Evolutionary conservation across 2,329 filamentous ascomycete species (phyloP).

Genomic region (Colletotrichum caudatum): DNA sequence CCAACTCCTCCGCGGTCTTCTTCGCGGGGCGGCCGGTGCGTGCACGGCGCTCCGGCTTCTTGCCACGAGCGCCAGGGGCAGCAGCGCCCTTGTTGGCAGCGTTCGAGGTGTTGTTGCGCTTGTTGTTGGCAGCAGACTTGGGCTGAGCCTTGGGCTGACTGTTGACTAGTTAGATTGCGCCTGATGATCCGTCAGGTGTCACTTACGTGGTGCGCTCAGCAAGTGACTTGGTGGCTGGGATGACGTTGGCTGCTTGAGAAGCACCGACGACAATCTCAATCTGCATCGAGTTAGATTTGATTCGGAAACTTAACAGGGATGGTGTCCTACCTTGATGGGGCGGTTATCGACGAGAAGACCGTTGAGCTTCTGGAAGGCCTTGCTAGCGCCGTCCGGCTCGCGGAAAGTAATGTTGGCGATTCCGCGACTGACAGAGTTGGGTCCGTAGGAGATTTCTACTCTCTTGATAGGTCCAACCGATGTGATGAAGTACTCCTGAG

Average conservation of each 20-base stretch:
- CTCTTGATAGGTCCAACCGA: slow-evolving; percentile 91
- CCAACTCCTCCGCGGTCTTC: slow-evolving; percentile 95
- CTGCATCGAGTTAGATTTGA: slow-evolving; percentile 57
- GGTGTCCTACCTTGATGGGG: slow-evolving; percentile 81
- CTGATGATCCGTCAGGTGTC: slow-evolving; percentile 43
- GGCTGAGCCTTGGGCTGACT: slow-evolving; percentile 77
- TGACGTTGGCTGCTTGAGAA: slow-evolving; percentile 74
- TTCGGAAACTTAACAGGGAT: not conserved
- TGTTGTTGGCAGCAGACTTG: slow-evolving; percentile 83
- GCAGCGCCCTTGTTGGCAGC: slow-evolving; percentile 57
- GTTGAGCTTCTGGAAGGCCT: slow-evolving; percentile 86
- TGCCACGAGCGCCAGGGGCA: slow-evolving; percentile 60
- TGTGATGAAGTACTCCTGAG: slow-evolving; percentile 95
- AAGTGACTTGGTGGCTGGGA: slow-evolving; percentile 76
- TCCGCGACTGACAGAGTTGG: slow-evolving; percentile 90
- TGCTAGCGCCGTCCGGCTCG: slow-evolving; percentile 83
- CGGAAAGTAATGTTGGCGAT: slow-evolving; percentile 90
- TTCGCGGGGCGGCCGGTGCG: slow-evolving; percentile 76
- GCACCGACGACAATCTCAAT: slow-evolving; percentile 93
- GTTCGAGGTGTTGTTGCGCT: slow-evolving; percentile 69
- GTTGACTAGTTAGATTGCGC: slow-evolving; percentile 47
- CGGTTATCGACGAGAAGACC: slow-evolving; percentile 90
- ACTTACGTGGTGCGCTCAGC: slow-evolving; percentile 83
- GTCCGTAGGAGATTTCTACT: slow-evolving; percentile 92
- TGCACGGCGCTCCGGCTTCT: slow-evolving; percentile 62